Percentiles rank a stretch among this genome's conserved stretches.
Evolutionary conservation across 1,139 yeast species (phyloP).

Genomic region (Sugiyamaella paludigena): DNA sequence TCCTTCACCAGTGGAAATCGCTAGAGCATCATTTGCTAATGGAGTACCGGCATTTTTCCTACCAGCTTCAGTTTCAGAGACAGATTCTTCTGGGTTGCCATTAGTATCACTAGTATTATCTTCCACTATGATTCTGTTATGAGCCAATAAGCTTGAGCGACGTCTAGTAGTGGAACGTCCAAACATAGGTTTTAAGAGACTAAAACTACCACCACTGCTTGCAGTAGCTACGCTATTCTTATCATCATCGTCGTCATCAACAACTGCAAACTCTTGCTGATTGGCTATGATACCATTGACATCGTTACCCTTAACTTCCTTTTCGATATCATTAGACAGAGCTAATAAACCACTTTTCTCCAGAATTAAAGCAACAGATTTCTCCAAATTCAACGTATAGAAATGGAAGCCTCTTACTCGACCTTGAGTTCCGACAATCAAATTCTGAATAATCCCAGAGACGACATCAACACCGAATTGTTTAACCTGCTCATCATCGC

Average conservation of each 20-base stretch:
- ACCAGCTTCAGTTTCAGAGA: conserved; percentile 21
- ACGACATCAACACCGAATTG: conserved; percentile 75
- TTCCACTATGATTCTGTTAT: conserved; percentile 48
- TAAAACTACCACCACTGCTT: neutral
- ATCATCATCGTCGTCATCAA: conserved; percentile 28
- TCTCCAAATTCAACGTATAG: conserved; percentile 85
- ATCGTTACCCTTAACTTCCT: conserved; percentile 30
- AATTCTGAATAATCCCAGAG: conserved; percentile 57
- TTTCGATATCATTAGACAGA: conserved; percentile 9
- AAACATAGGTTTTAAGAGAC: neutral
- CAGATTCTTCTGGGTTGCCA: conserved; percentile 17
- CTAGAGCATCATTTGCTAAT: conserved; percentile 47
- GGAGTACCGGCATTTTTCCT: neutral
- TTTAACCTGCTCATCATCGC: conserved; percentile 85
- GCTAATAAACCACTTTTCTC: conserved; percentile 49
- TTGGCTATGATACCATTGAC: conserved; percentile 32
- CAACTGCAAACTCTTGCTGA: conserved; percentile 23
- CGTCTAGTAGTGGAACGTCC: conserved; percentile 40
- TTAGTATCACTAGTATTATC: conserved; percentile 19
- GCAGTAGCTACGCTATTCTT: conserved; percentile 9
- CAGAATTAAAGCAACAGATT: conserved; percentile 82
- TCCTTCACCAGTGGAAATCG: conserved; percentile 83
- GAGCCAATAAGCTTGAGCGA: conserved; percentile 47
- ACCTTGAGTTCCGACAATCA: conserved; percentile 52
- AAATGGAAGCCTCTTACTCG: conserved; percentile 77